Evolutionary conservation across 768 basidiomycete genomes (phyloP).

Genomic region (Mycena polygramma): DNA sequence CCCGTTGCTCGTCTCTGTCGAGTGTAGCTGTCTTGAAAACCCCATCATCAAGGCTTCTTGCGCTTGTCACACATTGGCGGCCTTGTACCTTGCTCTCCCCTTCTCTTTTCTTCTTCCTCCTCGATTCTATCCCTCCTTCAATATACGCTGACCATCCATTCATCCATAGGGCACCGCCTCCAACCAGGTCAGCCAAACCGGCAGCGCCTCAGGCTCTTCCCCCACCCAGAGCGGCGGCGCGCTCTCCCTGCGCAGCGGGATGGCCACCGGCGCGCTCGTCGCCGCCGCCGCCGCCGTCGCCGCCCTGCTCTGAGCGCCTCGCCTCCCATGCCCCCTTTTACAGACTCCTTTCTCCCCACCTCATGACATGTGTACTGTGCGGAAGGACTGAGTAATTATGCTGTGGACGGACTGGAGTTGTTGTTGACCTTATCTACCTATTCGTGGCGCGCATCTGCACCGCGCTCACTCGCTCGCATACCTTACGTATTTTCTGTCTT

Average conservation of each 20-base stretch:
- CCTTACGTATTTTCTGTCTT: conserved; percentile 20
- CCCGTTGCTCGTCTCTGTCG: no score
- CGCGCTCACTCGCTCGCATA: conserved; percentile 3
- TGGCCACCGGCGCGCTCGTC: background rate
- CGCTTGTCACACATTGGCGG: no score
- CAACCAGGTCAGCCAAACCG: background rate
- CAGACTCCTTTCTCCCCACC: background rate
- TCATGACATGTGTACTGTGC: background rate
- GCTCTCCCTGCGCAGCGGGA: conserved; percentile 7
- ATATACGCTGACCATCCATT: no score
- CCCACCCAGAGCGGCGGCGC: background rate
- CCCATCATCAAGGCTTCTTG: no score
- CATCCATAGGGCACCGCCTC: conserved; percentile 1
- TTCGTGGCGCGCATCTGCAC: background rate
- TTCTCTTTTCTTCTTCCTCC: background rate
- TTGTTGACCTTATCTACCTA: background rate
- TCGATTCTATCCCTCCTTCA: background rate
- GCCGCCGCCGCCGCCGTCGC: background rate
- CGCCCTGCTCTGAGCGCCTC: conserved; percentile 6
- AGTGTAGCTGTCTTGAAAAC: no score
- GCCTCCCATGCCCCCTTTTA: background rate
- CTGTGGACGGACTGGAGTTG: background rate
- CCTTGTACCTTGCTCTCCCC: background rate
- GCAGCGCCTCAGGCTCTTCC: background rate
- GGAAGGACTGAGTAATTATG: background rate